Evolutionary conservation across 306 rosid species (phyloP).

Genomic region (Cucumis cinereus): DNA sequence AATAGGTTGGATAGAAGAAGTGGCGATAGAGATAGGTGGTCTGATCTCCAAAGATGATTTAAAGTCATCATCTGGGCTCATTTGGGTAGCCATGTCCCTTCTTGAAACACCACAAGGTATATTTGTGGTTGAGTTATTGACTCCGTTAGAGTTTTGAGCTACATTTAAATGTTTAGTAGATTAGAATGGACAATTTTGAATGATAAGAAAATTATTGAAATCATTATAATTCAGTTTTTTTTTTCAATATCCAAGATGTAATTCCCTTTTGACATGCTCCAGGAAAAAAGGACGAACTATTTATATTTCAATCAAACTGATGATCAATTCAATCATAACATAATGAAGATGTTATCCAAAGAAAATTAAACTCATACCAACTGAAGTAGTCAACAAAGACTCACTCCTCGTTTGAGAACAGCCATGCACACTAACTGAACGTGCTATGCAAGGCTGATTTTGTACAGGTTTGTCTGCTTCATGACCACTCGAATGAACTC

Average conservation of each 20-base stretch:
- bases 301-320: not conserved
- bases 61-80: constrained; percentile 78
- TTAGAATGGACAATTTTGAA: not conserved
- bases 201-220: not conserved
- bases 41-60: constrained; percentile 56
- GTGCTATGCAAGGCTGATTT: constrained; percentile 66
- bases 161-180: not conserved
- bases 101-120: constrained; percentile 62
- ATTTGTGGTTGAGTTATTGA: constrained; percentile 53
- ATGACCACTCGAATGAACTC: constrained; percentile 26
- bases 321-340: not conserved
- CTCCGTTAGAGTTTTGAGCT: constrained; percentile 51
- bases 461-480: constrained; percentile 28
- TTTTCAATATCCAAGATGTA: not conserved
- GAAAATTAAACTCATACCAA: constrained; percentile 30
- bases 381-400: constrained; percentile 30
- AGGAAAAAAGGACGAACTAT: not conserved
- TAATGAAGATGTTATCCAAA: not conserved
- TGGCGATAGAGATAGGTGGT: constrained; percentile 43
- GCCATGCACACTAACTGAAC: constrained; percentile 89
- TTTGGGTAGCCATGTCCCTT: constrained; percentile 98
- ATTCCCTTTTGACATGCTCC: not conserved
- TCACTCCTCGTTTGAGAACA: constrained; percentile 65
- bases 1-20: constrained; percentile 35
- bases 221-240: not conserved